These are phyloP conservation scores for Pythium monospermum DNA, from an alignment of 352 stramenopile genomes.

Conservation along the genomic window DNA sequence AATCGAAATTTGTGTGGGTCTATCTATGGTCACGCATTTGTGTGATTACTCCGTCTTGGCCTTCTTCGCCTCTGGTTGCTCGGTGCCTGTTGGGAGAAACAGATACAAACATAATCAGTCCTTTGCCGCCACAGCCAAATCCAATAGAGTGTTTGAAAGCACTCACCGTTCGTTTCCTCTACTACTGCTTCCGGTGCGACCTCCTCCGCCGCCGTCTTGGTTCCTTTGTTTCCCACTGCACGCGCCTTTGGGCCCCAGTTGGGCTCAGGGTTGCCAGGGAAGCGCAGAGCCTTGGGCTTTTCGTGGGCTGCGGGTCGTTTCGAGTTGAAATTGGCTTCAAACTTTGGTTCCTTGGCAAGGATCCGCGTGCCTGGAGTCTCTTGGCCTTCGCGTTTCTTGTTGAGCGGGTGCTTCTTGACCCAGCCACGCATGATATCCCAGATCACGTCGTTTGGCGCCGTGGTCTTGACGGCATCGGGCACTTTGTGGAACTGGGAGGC, in stretches of 20 bases:
- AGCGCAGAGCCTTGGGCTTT: slow-evolving; percentile 91
- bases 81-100: slow-evolving; percentile 27
- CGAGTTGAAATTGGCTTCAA: slow-evolving; percentile 83
- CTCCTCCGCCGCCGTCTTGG: slow-evolving; percentile 8
- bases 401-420: slow-evolving; percentile 93
- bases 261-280: slow-evolving; percentile 93
- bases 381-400: slow-evolving; percentile 81
- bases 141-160: slow-evolving; percentile 14
- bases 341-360: slow-evolving; percentile 74
- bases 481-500: slow-evolving; percentile 98
- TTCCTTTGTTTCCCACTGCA: slow-evolving; percentile 65
- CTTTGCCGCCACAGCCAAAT: slow-evolving; percentile 7
- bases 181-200: slow-evolving; percentile 6
- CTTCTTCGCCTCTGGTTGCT: slow-evolving; percentile 75
- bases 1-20: not conserved
- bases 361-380: slow-evolving; percentile 82
- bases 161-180: slow-evolving; percentile 21
- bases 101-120: slow-evolving; percentile 17
- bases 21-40: slow-evolving; percentile 2
- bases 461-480: slow-evolving; percentile 97
- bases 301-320: slow-evolving; percentile 55
- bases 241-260: slow-evolving; percentile 96
- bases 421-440: slow-evolving; percentile 98
- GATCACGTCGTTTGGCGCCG: slow-evolving; percentile 95
- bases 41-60: slow-evolving; percentile 47